Evolutionary conservation across 2,329 filamentous ascomycete genomes (phyloP).

Genomic region (Fusarium penzigii): DNA sequence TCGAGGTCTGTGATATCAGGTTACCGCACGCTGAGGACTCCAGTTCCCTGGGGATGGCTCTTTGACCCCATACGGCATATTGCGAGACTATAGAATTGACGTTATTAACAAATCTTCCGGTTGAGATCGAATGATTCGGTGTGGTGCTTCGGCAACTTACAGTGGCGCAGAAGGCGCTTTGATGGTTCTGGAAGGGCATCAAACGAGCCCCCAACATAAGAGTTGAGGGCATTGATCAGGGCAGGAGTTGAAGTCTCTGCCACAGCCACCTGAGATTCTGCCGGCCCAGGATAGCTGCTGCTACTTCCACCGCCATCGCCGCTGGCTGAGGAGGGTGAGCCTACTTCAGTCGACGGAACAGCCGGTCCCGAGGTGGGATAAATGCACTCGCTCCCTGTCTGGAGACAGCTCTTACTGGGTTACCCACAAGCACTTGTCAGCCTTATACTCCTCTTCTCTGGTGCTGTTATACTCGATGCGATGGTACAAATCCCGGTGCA

Average conservation of each 20-base stretch:
- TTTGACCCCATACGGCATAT: constrained; percentile 43
- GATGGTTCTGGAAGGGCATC: constrained; percentile 33
- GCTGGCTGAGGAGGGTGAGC: constrained; percentile 20
- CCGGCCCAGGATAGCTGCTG: constrained; percentile 4
- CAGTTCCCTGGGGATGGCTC: constrained; percentile 38
- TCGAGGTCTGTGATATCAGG: constrained; percentile 2
- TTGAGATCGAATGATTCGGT: background rate
- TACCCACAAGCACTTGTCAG: constrained; percentile 24
- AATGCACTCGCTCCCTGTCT: constrained; percentile 45
- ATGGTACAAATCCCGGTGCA: constrained; percentile 17
- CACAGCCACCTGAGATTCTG: constrained; percentile 16
- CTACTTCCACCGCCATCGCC: constrained; percentile 6
- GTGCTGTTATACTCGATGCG: constrained; percentile 6
- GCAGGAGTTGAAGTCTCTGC: constrained; percentile 18
- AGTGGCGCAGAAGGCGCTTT: constrained; percentile 32
- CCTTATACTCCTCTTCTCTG: constrained; percentile 9
- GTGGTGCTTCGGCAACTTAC: constrained; percentile 15
- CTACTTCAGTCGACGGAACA: constrained; percentile 27
- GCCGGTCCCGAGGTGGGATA: constrained; percentile 32
- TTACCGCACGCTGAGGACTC: constrained; percentile 32
- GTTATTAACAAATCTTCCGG: constrained; percentile 7
- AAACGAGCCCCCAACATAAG: constrained; percentile 35
- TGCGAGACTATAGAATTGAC: constrained; percentile 37
- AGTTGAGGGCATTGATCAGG: constrained; percentile 24
- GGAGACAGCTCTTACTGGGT: constrained; percentile 46